These are phyloP conservation scores for Suillus hirtellus DNA, from an alignment of 768 basidiomycete species.

Conservation along the genomic window DNA sequence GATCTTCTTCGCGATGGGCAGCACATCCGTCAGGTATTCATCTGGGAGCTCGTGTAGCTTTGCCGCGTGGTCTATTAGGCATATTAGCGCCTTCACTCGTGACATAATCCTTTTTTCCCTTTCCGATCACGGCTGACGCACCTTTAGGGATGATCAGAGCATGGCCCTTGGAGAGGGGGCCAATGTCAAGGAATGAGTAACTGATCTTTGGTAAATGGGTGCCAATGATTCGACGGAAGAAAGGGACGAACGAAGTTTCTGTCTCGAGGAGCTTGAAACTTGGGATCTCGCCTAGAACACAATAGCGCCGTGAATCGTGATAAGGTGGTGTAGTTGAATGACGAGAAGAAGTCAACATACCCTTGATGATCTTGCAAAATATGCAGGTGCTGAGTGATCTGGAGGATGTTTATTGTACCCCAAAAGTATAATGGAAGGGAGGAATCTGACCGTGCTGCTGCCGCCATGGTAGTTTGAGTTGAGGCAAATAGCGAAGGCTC, in stretches of 20 bases:
- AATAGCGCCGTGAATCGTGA: not conserved
- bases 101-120: not conserved
- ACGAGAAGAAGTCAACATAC: constrained; percentile 35
- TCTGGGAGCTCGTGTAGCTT: constrained; percentile 90
- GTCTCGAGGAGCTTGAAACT: constrained; percentile 85
- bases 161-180: constrained; percentile 88
- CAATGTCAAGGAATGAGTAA: constrained; percentile 90
- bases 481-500: too few relatives aligned
- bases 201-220: constrained; percentile 35
- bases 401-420: not conserved
- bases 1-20: constrained; percentile 87
- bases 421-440: not conserved
- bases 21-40: constrained; percentile 71
- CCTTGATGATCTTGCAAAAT: constrained; percentile 96
- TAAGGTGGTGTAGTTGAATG: not conserved
- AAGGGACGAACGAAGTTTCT: constrained; percentile 55
- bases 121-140: constrained; percentile 31
- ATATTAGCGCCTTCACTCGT: not conserved
- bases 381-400: constrained; percentile 70
- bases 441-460: not conserved
- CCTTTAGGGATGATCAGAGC: constrained; percentile 93
- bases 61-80: constrained; percentile 70
- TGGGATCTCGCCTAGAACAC: constrained; percentile 76
- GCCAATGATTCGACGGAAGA: not conserved
- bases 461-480: not conserved